Percentiles rank a stretch among this genome's conserved stretches.
Evolutionary conservation across 345 rosid species (phyloP).

Genomic region (Aquilaria sinensis): DNA sequence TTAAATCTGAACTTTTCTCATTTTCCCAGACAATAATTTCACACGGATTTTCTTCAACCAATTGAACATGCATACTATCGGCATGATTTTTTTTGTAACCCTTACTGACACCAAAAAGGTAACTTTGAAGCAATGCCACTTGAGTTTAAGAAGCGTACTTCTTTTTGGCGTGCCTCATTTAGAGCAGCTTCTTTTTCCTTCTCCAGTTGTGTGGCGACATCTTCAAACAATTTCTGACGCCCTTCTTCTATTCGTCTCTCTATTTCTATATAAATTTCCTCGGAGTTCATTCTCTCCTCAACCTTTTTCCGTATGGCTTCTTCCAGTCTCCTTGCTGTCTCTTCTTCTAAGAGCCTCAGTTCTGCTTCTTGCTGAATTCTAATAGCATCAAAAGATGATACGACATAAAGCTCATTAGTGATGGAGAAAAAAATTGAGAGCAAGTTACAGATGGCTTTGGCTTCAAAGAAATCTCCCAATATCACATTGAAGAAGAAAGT

Average conservation of each 20-base stretch:
- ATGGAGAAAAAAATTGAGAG: not conserved
- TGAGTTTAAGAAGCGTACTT: slow-evolving; percentile 35
- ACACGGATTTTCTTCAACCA: not conserved
- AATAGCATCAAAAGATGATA: not conserved
- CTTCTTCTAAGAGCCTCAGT: slow-evolving; percentile 64
- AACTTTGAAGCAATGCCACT: slow-evolving; percentile 1
- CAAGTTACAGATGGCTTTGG: slow-evolving; percentile 1
- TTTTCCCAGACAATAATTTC: slow-evolving; percentile 2
- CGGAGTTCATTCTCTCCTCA: slow-evolving; percentile 54
- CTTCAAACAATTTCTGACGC: slow-evolving; percentile 55
- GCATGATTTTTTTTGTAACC: not conserved
- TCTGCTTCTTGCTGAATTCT: slow-evolving; percentile 66
- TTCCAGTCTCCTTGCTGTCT: slow-evolving; percentile 64
- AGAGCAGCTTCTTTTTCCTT: slow-evolving; percentile 72
- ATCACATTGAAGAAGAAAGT: not conserved
- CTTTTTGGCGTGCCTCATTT: slow-evolving; percentile 57
- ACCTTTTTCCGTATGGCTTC: slow-evolving; percentile 76
- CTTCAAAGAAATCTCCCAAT: not conserved
- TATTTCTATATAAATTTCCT: slow-evolving; percentile 46
- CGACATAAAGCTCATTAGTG: not conserved
- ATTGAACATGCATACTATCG: no score
- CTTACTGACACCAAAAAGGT: no score
- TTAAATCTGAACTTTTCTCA: no score
- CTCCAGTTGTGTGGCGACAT: slow-evolving; percentile 48
- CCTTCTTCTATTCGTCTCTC: slow-evolving; percentile 55